Conservation (phyloP, 345 rosid genomes). For the Eucalyptus caleyi region DNA sequence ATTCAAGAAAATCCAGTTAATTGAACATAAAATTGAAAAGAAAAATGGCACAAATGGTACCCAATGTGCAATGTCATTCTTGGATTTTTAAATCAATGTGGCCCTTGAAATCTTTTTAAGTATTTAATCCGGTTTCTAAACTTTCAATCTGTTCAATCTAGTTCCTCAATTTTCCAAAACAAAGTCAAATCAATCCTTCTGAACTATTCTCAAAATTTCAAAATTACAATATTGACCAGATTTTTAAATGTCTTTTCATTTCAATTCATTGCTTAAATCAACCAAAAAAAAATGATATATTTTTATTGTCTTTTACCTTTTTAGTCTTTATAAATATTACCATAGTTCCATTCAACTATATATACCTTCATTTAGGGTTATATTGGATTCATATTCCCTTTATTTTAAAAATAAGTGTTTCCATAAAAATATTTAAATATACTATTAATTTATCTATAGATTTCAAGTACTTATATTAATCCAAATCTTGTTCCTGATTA, state of each 20-base stretch:
- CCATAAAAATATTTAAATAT: not conserved
- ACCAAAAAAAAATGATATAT: not conserved
- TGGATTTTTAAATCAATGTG: no score
- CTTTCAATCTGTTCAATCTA: not conserved
- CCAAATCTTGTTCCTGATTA: not conserved
- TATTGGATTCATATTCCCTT: not conserved
- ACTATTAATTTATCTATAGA: not conserved
- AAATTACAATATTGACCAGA: not conserved
- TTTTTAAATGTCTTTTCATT: not conserved
- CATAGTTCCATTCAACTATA: not conserved
- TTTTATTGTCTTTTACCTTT: not conserved
- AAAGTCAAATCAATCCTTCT: not conserved
- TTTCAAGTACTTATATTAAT: not conserved
- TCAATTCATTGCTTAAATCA: not conserved
- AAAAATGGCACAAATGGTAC: not conserved
- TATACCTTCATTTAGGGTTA: not conserved
- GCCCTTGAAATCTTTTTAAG: not conserved
- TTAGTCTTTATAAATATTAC: not conserved
- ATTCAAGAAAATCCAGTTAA: not conserved
- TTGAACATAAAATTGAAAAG: not conserved
- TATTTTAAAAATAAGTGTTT: not conserved
- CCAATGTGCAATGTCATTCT: no score
- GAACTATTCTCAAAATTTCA: not conserved
- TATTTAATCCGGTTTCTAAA: fast-evolving
- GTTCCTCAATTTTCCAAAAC: not conserved